Evolutionary conservation across 345 rosid genomes (phyloP), one percentile per base, ranked within the genome.

Genomic region (Trapa incisa): DNA sequence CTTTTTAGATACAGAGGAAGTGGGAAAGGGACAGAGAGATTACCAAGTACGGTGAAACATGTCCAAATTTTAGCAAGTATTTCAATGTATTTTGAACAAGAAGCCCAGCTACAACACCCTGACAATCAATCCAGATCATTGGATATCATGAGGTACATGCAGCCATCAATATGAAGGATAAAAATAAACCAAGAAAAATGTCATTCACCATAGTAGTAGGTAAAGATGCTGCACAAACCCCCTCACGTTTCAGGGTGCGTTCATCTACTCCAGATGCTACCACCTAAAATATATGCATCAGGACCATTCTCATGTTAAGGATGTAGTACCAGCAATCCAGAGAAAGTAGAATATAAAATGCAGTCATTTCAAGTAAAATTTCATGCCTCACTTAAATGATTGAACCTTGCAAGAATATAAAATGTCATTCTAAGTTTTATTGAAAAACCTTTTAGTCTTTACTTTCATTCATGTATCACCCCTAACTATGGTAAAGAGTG

Each of bases 191-290:
- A 39, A 56, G 11, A 12, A 53, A 12, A 53, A 53, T 22, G 36
- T 36, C 37, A 38, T 17, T 74, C 76, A 90, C 98, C 96, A 90
- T 93, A 38, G 96, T 93, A 68, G 95, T 87, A 37, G 96, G 97
- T 70, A 90, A 74, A 74, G 98, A 93, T 75, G 98, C 97, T 13
- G 98, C 97, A 77, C 98, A 90, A 70, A 93, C 97, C 29, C 98
- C 98, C 75, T 93, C 97, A 61, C 97, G 86, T 75, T 90, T 90
- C 56, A 93, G 92, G 12, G 98, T 88, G 38, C 89, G 83, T 80
- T 93, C 98, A 79, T 93, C 98, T 47, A 93, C 84, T 74, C 98
- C 98, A 81, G 97, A 88, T 75, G 97, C 96, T 36, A 90, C 98
- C 62, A 90, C 96, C 98, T 90, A 73, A 65, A 58, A 58, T 22